Base-by-base conservation (phyloP, 1,284 basidiomycete genomes). In the Puccinia triticina region DNA sequence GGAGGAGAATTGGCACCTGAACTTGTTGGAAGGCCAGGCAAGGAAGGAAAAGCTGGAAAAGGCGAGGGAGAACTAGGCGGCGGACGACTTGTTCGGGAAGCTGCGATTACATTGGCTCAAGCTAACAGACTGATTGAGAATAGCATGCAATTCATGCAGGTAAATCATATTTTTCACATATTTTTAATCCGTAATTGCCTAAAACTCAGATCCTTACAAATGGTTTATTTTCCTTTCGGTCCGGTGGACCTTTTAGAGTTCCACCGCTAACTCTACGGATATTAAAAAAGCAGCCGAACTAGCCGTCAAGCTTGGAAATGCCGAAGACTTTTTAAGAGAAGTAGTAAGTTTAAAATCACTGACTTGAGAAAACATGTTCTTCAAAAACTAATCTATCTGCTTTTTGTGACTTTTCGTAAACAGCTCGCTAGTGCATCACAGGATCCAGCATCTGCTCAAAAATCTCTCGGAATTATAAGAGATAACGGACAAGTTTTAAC, bases 381-480 rank as follows among this genome's bases (percentile, higher is more conserved):
- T 34, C 23, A 16, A 50, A 34, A 18, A 50, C 14, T 50, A 71
- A 7, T 50, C 67, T 50, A 18, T 26, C 2, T 50, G 23, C 5
- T 21, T 32, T 29, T 34, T 10, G 12, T 72, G 3, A 23, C 23
- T 16, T 66, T 8, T 66, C 18, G 3, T 43, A 1, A 3, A 16
- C 46, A 72, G 69, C 69, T 72, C 16, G 69, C 46, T 16, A 72
- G 69, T 72, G 14, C 40, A 18, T 72, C 69, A 32, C 43, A 34
- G 32, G 69, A 72, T 50, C 69, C 69, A 23, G 46, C 46, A 32
- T 14, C 69, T 29, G 21, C 69, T 72, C 69, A 72, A 72, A 53
- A 48, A 34, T 50, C 69, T 46, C 69, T 72, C 11, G 69, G 46
- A 16, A 72, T 72, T 32, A 72, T 72, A 21, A 72, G 69, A 53